phyloP scores from a whole-genome alignment of 2,329 filamentous ascomycete genomes.

The Calonectria crousiana region DNA sequence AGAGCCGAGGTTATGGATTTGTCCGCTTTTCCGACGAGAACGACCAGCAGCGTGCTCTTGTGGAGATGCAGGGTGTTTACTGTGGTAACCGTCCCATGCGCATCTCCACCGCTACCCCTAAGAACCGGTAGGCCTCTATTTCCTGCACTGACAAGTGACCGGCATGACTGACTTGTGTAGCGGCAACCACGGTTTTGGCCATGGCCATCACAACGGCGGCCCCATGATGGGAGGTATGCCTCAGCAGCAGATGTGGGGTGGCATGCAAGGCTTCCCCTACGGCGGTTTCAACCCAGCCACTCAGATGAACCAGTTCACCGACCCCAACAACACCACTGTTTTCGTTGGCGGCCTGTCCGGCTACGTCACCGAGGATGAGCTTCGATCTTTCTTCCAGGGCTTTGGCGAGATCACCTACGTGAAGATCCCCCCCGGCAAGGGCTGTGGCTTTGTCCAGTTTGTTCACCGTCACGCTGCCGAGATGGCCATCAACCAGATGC shows the following conservation, averaged over 20 bases:
- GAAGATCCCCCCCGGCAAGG: conserved; percentile 99
- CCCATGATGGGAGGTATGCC: conserved; percentile 62
- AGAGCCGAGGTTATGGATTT: conserved; percentile 98
- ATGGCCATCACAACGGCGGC: conserved; percentile 57
- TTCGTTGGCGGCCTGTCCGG: conserved; percentile 97
- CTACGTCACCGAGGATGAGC: conserved; percentile 98
- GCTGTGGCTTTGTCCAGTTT: conserved; percentile 98
- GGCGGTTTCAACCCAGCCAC: conserved; percentile 63
- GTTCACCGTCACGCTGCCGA: conserved; percentile 98
- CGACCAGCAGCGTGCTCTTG: conserved; percentile 94
- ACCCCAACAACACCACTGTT: conserved; percentile 99
- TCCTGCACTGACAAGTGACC: not conserved
- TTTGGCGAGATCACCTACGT: conserved; percentile 99
- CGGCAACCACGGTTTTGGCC: conserved; percentile 55
- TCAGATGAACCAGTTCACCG: conserved; percentile 98
- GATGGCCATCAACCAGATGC: conserved; percentile 99
- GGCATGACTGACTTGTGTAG: conserved; percentile 32
- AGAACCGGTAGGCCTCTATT: conserved; percentile 74
- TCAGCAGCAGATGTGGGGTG: conserved; percentile 58
- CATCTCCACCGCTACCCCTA: conserved; percentile 96
- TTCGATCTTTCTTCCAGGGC: conserved; percentile 99
- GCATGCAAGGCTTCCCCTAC: conserved; percentile 52
- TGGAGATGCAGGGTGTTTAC: conserved; percentile 99
- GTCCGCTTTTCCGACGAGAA: conserved; percentile 96
- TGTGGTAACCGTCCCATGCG: conserved; percentile 99